Conservation (phyloP, 2,329 filamentous ascomycete species). For the Cercospora citrullina region DNA sequence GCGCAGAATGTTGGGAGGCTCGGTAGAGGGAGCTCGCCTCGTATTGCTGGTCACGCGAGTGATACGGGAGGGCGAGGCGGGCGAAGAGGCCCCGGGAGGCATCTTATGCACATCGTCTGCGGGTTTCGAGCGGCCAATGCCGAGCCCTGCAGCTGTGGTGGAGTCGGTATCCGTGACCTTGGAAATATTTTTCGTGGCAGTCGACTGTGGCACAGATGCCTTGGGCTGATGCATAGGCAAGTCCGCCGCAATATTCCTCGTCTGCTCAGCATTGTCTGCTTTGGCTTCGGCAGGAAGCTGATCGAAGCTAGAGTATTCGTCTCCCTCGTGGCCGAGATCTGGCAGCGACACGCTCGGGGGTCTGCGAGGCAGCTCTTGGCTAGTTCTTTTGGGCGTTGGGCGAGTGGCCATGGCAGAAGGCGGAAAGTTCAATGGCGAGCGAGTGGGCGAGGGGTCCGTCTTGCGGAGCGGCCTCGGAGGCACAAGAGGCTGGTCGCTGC, state of each 20-base stretch:
- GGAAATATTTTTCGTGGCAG: conserved; percentile 79
- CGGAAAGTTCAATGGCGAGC: conserved; percentile 78
- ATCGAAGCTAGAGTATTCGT: conserved; percentile 72
- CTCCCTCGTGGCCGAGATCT: conserved; percentile 78
- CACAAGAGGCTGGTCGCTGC: conserved; percentile 65
- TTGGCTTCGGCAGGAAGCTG: conserved; percentile 42
- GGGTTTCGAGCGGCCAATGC: conserved; percentile 65
- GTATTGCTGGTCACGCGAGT: conserved; percentile 33
- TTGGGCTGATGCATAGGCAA: conserved; percentile 86
- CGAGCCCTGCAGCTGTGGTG: conserved; percentile 78
- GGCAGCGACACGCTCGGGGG: conserved; percentile 76
- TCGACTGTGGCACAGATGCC: conserved; percentile 77
- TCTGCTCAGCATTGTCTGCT: conserved; percentile 40
- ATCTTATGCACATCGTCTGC: conserved; percentile 50
- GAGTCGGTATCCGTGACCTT: conserved; percentile 89
- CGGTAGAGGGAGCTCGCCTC: conserved; percentile 39
- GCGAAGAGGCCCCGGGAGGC: conserved; percentile 24
- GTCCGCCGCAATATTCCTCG: conserved; percentile 72
- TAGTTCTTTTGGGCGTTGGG: conserved; percentile 51
- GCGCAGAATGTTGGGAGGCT: conserved; percentile 55
- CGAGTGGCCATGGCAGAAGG: conserved; percentile 49
- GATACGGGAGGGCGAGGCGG: conserved; percentile 24
- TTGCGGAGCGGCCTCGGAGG: conserved; percentile 75
- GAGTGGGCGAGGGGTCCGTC: conserved; percentile 81
- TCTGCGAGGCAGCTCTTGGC: conserved; percentile 52